These are phyloP conservation scores for Coemansia sp. DNA, from an alignment of 192 early-diverging fungal species.

Conservation along the genomic window DNA sequence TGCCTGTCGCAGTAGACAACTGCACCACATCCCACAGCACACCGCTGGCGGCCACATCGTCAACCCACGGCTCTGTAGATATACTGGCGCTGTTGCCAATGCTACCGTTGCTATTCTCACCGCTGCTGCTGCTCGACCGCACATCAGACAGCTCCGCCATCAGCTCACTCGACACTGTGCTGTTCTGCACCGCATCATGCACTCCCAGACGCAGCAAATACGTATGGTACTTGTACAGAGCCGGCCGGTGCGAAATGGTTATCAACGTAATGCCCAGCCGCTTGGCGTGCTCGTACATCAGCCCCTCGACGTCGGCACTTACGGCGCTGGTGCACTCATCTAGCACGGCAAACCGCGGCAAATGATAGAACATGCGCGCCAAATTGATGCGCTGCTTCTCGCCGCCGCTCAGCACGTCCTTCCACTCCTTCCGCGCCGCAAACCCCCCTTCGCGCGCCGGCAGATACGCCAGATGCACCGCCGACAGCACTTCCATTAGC, in stretches of 20 bases:
- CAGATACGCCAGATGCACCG: constrained; percentile 82
- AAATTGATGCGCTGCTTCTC: constrained; percentile 94
- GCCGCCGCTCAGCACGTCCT: constrained; percentile 90
- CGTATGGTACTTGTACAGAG: constrained; percentile 96
- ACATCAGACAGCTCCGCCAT: not conserved
- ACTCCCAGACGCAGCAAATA: constrained; percentile 82
- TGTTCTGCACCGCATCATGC: constrained; percentile 3
- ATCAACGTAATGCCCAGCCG: constrained; percentile 86
- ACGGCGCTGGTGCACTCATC: constrained; percentile 93
- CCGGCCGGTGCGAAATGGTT: constrained; percentile 92
- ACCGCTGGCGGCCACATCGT: constrained; percentile 39
- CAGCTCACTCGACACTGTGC: constrained; percentile 1
- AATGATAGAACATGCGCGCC: constrained; percentile 95
- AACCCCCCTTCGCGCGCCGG: constrained; percentile 88
- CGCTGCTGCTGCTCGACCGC: constrained; percentile 10
- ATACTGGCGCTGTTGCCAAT: constrained; percentile 5
- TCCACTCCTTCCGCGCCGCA: constrained; percentile 86
- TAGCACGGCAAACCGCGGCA: constrained; percentile 90
- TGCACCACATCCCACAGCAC: constrained; percentile 53
- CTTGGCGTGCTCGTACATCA: constrained; percentile 83
- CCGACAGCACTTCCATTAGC: constrained; percentile 75
- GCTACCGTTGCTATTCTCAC: not conserved
- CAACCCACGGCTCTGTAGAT: constrained; percentile 47
- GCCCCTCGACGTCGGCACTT: constrained; percentile 88
- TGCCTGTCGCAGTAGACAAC: constrained; percentile 21